A percentile compares a stretch with the other conserved stretches of the same genome.
Evolutionary conservation across 192 early-diverging fungal species (phyloP).

Genomic region (Paraglomus occultum): DNA sequence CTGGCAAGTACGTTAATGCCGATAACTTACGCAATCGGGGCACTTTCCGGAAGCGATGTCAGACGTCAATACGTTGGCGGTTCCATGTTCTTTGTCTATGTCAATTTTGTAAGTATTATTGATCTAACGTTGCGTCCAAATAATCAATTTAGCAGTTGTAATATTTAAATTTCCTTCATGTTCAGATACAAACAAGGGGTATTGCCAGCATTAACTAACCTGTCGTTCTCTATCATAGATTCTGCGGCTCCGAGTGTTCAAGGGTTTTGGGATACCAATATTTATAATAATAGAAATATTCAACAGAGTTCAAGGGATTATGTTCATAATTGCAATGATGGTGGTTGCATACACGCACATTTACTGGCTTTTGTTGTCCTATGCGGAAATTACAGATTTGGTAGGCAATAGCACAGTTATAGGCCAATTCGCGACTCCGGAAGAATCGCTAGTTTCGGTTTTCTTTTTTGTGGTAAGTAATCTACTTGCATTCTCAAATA

Average conservation of each 20-base stretch:
- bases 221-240: background rate
- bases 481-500: background rate
- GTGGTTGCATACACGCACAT: background rate
- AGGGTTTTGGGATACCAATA: background rate
- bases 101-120: background rate
- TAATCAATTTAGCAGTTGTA: too few species aligned
- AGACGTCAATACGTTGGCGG: background rate
- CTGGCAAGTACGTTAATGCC: slow-evolving; percentile 8
- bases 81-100: slow-evolving; percentile 3
- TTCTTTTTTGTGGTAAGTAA: slow-evolving; percentile 7
- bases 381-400: background rate
- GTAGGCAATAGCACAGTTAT: too few species aligned
- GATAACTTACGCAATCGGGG: background rate
- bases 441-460: background rate
- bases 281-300: slow-evolving; percentile 8
- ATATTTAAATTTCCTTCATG: too few species aligned
- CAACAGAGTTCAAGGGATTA: background rate
- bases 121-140: too few species aligned
- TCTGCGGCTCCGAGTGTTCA: slow-evolving; percentile 2
- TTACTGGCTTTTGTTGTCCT: too few species aligned
- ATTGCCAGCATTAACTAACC: too few species aligned
- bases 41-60: background rate
- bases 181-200: too few species aligned
- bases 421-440: too few species aligned
- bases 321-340: background rate